phyloP scores from a whole-genome alignment of 345 rosid genomes.

The Punica granatum region DNA sequence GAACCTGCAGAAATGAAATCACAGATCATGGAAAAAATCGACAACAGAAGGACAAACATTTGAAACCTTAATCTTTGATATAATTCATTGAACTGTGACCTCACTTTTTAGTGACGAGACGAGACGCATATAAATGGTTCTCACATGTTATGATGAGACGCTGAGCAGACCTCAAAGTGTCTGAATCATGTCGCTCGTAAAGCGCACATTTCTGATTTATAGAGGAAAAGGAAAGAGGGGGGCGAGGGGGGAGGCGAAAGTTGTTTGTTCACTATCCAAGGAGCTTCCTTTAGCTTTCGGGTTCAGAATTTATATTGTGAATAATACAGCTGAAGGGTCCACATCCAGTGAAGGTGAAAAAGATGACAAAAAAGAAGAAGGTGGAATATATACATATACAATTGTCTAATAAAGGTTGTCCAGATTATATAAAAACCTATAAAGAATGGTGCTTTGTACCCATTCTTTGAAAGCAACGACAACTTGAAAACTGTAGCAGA shows the following conservation, averaged over 20 bases:
- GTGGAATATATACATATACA: background rate
- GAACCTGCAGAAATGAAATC: background rate
- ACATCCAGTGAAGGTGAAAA: constrained; percentile 7
- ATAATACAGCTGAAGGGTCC: constrained; percentile 10
- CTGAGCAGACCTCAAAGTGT: background rate
- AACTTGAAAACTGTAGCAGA: constrained; percentile 1
- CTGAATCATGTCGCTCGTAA: background rate
- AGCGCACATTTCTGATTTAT: constrained; percentile 4
- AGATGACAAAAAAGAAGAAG: background rate
- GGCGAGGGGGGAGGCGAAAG: background rate
- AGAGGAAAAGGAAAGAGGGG: background rate
- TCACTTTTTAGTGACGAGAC: background rate
- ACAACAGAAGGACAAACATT: background rate
- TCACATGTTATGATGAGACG: background rate
- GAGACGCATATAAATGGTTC: background rate
- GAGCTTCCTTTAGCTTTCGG: constrained; percentile 11
- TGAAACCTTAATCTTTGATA: background rate
- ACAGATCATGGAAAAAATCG: background rate
- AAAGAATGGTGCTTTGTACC: constrained; percentile 10
- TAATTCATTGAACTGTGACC: background rate
- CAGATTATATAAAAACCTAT: background rate
- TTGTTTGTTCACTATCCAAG: constrained; percentile 1
- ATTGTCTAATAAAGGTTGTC: background rate
- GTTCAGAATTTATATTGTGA: constrained; percentile 1
- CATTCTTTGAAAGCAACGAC: background rate